Base-by-base conservation (phyloP, 257 asterid genomes). In the Striga asiatica region DNA sequence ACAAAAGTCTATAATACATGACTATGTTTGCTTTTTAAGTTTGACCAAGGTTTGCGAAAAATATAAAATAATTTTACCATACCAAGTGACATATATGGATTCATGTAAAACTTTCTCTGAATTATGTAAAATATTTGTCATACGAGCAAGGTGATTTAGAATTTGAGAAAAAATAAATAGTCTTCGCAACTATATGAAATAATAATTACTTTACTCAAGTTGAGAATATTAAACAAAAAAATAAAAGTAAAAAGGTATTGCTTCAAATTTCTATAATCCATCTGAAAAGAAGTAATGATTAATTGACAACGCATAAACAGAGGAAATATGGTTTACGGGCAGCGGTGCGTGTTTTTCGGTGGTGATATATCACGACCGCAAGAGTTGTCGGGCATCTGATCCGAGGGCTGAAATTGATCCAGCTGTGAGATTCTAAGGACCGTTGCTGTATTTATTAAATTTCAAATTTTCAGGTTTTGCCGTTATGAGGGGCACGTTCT, bases 251-350 rank as follows among this genome's bases (percentile, higher is more conserved):
- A 31, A 31, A 31, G 8, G 3, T 27, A 27, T 27, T 27, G 9
- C 3, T 1, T 31, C 6, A 31, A 31, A 31, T 31, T 2, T 2
- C 38, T 8, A 31, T 7, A 27, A 27, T 27, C 7, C 32, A 11
- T 27, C 31, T 31, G 38, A 6, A 31, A 31, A 31, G 2, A 31
- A 31, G n/a, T 31, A 6, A 54, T 53, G 19, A 48, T 68, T 57
- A 61, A 35, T 22, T 19, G 75, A 68, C 77, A 67, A 29, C 75
- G 69, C 67, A 64, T 19, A 20, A 37, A 31, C 4, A 31, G 38
- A 31, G 38, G 5, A 27, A 27, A 6, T 60, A 62, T 62, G 61
- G 66, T 59, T 52, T 58, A 24, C 10, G 24, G 62, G 54, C 61
- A 39, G 46, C 52, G 56, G 13, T 61, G 47, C 54, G 28, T 42